Percentiles rank a stretch among this genome's conserved stretches.
Conservation (phyloP, 2,329 filamentous ascomycete genomes). For the Monilinia fructigena region DNA sequence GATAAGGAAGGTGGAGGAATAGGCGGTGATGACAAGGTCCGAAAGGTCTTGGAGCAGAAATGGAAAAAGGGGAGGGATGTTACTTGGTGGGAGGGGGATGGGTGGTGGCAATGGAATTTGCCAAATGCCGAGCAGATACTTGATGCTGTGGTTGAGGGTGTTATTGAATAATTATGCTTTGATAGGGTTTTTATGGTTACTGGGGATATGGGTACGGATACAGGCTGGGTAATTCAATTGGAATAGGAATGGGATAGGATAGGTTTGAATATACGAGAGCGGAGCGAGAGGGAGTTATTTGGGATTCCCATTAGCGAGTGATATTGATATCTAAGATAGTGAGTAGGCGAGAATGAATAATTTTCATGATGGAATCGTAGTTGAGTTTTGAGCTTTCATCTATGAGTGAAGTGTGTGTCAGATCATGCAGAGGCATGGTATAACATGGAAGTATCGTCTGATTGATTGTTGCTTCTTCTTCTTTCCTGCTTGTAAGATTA, state of each 20-base stretch:
- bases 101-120: constrained; percentile 32
- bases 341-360: constrained; percentile 1
- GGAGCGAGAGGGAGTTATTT: constrained; percentile 15
- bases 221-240: constrained; percentile 8
- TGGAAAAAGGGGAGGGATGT: constrained; percentile 33
- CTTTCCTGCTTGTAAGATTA: background rate
- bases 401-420: background rate
- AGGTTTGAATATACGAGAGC: background rate
- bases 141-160: constrained; percentile 38
- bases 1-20: constrained; percentile 60
- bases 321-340: constrained; percentile 4
- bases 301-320: constrained; percentile 6
- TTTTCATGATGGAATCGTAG: background rate
- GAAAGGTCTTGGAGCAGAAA: constrained; percentile 56
- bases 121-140: constrained; percentile 37
- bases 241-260: background rate
- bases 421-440: too few relatives aligned
- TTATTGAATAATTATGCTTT: constrained; percentile 34
- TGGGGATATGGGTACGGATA: constrained; percentile 3
- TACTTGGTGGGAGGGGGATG: constrained; percentile 32
- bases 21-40: constrained; percentile 54
- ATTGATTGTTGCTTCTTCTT: background rate
- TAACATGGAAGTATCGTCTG: background rate
- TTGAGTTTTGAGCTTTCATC: background rate
- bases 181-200: background rate